Evolutionary conservation across 1,139 yeast species (phyloP).

Genomic region (Taiozyma sp.): DNA sequence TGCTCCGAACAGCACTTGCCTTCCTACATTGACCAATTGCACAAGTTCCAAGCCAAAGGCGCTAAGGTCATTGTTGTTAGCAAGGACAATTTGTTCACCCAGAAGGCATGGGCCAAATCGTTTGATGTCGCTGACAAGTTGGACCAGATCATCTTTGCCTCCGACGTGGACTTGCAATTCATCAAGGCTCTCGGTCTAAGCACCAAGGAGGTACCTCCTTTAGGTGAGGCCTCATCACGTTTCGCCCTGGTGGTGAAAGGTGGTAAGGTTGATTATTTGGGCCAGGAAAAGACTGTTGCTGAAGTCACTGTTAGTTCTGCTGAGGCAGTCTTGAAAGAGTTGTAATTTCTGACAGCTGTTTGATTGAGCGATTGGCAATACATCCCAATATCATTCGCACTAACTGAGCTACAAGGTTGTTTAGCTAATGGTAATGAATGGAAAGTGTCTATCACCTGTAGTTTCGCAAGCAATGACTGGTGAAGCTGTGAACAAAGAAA

Average conservation of each 20-base stretch:
- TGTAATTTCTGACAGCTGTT: background rate
- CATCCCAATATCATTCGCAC: too few species aligned
- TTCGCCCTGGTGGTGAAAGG: slow-evolving; percentile 63
- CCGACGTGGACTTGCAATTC: slow-evolving; percentile 62
- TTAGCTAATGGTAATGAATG: too few species aligned
- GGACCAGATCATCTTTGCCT: slow-evolving; percentile 51
- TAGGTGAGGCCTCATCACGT: slow-evolving; percentile 47
- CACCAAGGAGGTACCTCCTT: slow-evolving; percentile 47
- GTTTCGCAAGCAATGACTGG: too few species aligned
- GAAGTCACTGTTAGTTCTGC: slow-evolving; percentile 59
- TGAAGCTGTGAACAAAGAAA: too few species aligned
- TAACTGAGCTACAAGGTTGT: background rate
- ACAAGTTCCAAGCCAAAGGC: slow-evolving; percentile 48
- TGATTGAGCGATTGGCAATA: too few species aligned
- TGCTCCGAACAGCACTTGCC: slow-evolving; percentile 82
- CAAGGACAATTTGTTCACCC: slow-evolving; percentile 78
- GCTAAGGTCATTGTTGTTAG: slow-evolving; percentile 63
- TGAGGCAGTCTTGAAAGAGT: slow-evolving; percentile 37
- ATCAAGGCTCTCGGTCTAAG: slow-evolving; percentile 48
- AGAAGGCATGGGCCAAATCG: slow-evolving; percentile 73
- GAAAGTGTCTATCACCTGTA: too few species aligned
- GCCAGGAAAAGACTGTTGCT: slow-evolving; percentile 38
- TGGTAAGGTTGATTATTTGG: slow-evolving; percentile 57
- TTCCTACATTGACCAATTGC: slow-evolving; percentile 39
- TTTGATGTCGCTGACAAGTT: slow-evolving; percentile 34